Percentiles rank a stretch among this genome's conserved stretches.
phyloP scores from a whole-genome alignment of 108 stramenopile species.

The Skeletonema potamos region DNA sequence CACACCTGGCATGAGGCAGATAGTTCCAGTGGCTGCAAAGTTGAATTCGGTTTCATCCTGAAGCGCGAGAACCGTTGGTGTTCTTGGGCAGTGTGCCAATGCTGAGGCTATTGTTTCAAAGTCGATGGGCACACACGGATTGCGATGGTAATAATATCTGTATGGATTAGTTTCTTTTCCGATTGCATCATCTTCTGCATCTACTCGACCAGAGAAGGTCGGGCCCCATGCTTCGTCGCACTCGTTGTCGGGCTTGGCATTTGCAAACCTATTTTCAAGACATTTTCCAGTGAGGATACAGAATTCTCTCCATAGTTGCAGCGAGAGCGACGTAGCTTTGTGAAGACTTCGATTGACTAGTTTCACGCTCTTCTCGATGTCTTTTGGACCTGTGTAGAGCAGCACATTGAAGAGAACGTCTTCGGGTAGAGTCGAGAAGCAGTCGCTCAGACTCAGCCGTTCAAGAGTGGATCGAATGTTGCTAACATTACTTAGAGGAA shows the following conservation, averaged over 20 bases:
- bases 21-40: slow-evolving; percentile 14
- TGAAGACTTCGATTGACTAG: slow-evolving; percentile 14
- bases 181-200: background rate
- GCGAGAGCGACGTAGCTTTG: slow-evolving; percentile 11
- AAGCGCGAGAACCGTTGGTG: background rate
- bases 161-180: background rate
- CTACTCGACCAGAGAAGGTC: background rate
- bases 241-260: background rate
- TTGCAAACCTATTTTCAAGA: background rate
- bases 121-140: slow-evolving; percentile 35
- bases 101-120: slow-evolving; percentile 19
- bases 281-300: slow-evolving; percentile 24
- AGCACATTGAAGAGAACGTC: slow-evolving; percentile 20
- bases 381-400: slow-evolving; percentile 13
- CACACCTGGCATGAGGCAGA: slow-evolving; percentile 29
- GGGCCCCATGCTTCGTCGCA: background rate
- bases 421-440: background rate
- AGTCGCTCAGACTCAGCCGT: background rate
- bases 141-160: slow-evolving; percentile 12
- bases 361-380: slow-evolving; percentile 18
- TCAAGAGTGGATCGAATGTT: too few relatives aligned
- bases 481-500: too few relatives aligned
- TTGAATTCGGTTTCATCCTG: background rate
- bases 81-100: slow-evolving; percentile 6
- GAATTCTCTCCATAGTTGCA: slow-evolving; percentile 23